Evolutionary conservation across 2,329 filamentous ascomycete species (phyloP).

Genomic region (Rasamsonia emersonii): DNA sequence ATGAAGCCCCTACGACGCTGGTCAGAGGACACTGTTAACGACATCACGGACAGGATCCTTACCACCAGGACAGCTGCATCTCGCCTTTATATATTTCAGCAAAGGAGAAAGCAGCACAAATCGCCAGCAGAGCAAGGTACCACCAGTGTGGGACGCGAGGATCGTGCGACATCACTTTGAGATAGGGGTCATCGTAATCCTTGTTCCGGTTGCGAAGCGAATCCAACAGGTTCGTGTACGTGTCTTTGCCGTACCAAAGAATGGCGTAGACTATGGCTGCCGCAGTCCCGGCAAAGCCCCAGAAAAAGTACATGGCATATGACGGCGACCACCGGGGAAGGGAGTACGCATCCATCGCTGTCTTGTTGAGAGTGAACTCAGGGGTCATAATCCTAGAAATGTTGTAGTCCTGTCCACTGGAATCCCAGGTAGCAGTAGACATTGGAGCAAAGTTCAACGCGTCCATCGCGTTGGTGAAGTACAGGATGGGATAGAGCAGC

Average conservation of each 20-base stretch:
- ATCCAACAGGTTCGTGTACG: neutral
- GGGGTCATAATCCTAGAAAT: neutral
- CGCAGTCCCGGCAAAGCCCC: neutral
- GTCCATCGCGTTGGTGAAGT: constrained; percentile 2
- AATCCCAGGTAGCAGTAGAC: neutral
- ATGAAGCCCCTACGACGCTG: neutral
- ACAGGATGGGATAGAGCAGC: constrained; percentile 2
- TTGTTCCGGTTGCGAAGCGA: neutral
- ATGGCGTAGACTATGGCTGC: constrained; percentile 2
- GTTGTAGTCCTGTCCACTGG: neutral
- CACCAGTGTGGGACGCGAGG: constrained; percentile 4
- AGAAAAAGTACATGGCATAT: constrained; percentile 3
- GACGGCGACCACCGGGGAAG: constrained; percentile 1
- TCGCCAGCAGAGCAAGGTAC: constrained; percentile 1
- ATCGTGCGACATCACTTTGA: constrained; percentile 1
- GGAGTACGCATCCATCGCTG: constrained; percentile 2
- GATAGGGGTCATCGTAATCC: constrained; percentile 2
- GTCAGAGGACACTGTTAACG: neutral
- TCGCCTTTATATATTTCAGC: constrained; percentile 1
- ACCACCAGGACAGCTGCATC: constrained; percentile 1
- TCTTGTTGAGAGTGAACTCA: neutral
- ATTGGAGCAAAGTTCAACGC: constrained; percentile 2
- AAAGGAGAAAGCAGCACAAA: neutral
- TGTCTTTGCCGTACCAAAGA: constrained; percentile 1
- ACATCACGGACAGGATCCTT: neutral